Base-by-base conservation (phyloP, 2,329 filamentous ascomycete species). In the Ophiocordyceps camponoti-rufipedis region DNA sequence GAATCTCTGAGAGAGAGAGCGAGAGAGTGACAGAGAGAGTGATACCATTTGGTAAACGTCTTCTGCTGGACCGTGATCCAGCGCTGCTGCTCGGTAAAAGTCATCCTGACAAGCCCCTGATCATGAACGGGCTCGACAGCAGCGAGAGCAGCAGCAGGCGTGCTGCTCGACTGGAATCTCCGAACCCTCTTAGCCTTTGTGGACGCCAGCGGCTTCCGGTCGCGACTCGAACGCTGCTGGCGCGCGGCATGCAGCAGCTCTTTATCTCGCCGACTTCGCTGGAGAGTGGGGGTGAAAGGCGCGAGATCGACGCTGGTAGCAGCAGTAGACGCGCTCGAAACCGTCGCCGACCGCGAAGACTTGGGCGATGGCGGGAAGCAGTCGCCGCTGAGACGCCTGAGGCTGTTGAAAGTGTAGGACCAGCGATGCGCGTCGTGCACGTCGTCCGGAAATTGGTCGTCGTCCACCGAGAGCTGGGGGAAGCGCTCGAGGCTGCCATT, bases 11-110 rank as follows among this genome's bases (percentile, higher is more conserved):
- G 10, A 42, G 19, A 14, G 13, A 4, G 41, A 11, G 41, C 7
- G 18, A 12, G 38, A 18, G 16, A 14, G 33, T 5, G 13, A 19
- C 10, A 42, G 39, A 19, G 18, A 10, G 35, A 38, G 29, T 18
- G 19, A 31, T 10, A 40, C 65, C 91, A 98, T 85, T 96, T 98
- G 48, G 88, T 94, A 65, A 98, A 98, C 28, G 91, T 98, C 75
- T 96, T 98, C 65, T 96, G 83, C 70, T 96, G 89, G 65, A 94
- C 87, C 59, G 71, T 78, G 55, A 82, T 73, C 78, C 78, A 82
- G 61, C 72, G 69, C 62, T 80, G 74, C 64, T 80, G 74, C 60
- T 78, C 74, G 52, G 71, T 65, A 60, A 69, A 76, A 47, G 74
- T 75, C 77, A 80, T 81, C 62, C 68, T 79, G 56, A 64, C 64